Evolutionary conservation across 176 grass and related monocot species (phyloP).

Genomic region (Cenchrus fungigraminus): DNA sequence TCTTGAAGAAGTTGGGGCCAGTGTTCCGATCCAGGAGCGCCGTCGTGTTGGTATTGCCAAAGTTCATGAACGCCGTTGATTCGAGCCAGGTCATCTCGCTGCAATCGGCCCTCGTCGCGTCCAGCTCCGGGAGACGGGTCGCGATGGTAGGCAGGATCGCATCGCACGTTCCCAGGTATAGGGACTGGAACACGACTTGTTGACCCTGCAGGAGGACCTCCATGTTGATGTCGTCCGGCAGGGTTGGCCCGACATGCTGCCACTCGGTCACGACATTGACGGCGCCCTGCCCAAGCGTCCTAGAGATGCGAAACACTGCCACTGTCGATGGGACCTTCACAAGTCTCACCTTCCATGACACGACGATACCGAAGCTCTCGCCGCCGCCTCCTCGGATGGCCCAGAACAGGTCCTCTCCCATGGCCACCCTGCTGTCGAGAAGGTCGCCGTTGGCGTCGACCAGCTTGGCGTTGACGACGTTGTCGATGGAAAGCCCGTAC

Average conservation of each 20-base stretch:
- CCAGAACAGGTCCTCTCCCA: constrained; percentile 63
- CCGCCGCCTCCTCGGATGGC: constrained; percentile 59
- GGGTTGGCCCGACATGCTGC: constrained; percentile 45
- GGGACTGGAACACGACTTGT: constrained; percentile 26
- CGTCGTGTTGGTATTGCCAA: background rate
- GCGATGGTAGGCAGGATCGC: background rate
- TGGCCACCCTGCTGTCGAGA: constrained; percentile 37
- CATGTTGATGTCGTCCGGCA: constrained; percentile 37
- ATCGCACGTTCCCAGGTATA: constrained; percentile 46
- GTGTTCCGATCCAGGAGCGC: constrained; percentile 29
- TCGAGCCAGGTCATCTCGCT: constrained; percentile 51
- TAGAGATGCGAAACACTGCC: constrained; percentile 31
- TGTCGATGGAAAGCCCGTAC: constrained; percentile 59
- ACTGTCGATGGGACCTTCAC: constrained; percentile 32
- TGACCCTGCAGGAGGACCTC: constrained; percentile 26
- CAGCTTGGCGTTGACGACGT: constrained; percentile 60
- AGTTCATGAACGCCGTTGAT: constrained; percentile 6
- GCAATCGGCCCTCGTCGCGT: constrained; percentile 38
- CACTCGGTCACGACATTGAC: constrained; percentile 38
- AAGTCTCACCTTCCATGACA: constrained; percentile 52
- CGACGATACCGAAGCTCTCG: constrained; percentile 52
- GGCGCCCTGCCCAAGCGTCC: constrained; percentile 38
- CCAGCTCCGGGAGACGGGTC: constrained; percentile 41
- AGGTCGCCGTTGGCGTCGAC: constrained; percentile 48
- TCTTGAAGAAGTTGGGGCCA: constrained; percentile 39